Conservation (phyloP, 768 basidiomycete species). For the Lentinula sp. region DNA sequence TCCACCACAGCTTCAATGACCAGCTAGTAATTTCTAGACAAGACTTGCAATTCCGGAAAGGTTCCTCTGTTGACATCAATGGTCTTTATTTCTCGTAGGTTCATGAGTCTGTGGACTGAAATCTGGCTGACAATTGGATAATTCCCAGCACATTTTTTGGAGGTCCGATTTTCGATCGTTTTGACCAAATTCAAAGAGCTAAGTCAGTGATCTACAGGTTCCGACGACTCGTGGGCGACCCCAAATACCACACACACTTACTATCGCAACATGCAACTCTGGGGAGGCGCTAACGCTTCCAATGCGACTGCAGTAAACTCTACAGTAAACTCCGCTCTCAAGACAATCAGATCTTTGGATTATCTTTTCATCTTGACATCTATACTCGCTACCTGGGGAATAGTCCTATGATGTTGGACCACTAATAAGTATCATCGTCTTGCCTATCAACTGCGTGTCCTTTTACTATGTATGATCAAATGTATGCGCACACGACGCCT, state of each 20-base stretch:
- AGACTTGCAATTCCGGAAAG: slow-evolving; percentile 59
- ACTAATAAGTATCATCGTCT: background rate
- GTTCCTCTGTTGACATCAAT: slow-evolving; percentile 43
- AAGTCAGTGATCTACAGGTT: slow-evolving; percentile 28
- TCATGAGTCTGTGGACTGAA: background rate
- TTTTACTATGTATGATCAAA: no score
- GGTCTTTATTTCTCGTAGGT: slow-evolving; percentile 79
- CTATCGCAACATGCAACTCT: slow-evolving; percentile 69
- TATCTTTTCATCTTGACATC: background rate
- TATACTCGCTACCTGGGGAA: background rate
- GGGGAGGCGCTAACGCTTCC: slow-evolving; percentile 48
- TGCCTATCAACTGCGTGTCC: no score
- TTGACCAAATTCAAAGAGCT: background rate
- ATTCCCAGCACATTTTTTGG: slow-evolving; percentile 71
- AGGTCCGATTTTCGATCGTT: slow-evolving; percentile 30
- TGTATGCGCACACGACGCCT: no score
- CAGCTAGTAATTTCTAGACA: slow-evolving; percentile 52
- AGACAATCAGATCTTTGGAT: background rate
- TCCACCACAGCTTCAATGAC: slow-evolving; percentile 55
- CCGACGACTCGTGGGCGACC: slow-evolving; percentile 68
- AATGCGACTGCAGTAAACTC: slow-evolving; percentile 15
- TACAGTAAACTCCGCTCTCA: background rate
- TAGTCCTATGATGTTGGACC: background rate
- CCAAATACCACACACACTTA: slow-evolving; percentile 63
- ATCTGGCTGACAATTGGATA: background rate